Evolutionary conservation across 202 grass and related monocot species (phyloP).

Genomic region (Cymbopogon flexuosus): DNA sequence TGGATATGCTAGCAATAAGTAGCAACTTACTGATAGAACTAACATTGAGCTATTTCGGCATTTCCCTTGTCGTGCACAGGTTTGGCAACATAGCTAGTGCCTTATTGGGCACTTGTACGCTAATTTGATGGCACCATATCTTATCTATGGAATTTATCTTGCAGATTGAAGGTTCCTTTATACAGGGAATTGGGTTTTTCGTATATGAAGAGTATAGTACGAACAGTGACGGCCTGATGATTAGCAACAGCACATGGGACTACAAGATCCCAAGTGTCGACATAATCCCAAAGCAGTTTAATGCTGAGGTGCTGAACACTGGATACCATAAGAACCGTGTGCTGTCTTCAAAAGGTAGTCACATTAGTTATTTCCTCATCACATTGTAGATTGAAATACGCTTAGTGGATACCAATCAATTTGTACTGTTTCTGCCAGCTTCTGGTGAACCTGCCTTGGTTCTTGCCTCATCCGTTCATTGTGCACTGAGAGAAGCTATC

Average conservation of each 20-base stretch:
- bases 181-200: slow-evolving; percentile 80
- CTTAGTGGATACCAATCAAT: not conserved
- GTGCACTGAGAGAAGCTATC: slow-evolving; percentile 57
- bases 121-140: not conserved
- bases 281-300: slow-evolving; percentile 67
- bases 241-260: slow-evolving; percentile 66
- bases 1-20: not conserved
- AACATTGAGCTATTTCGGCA: not conserved
- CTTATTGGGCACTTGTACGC: not conserved
- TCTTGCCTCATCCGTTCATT: slow-evolving; percentile 53
- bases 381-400: not conserved
- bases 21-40: not conserved
- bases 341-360: slow-evolving; percentile 74
- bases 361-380: not conserved
- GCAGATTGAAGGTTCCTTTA: slow-evolving; percentile 74
- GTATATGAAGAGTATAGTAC: slow-evolving; percentile 54
- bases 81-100: not conserved
- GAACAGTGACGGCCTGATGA: slow-evolving; percentile 53
- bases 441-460: slow-evolving; percentile 63
- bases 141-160: not conserved
- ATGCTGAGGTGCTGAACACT: slow-evolving; percentile 58
- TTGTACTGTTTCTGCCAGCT: slow-evolving; percentile 24
- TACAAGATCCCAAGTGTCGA: slow-evolving; percentile 79
- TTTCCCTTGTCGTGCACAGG: not conserved
- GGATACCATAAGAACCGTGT: slow-evolving; percentile 63